A percentile compares a stretch with the other conserved stretches of the same genome.
phyloP scores from a whole-genome alignment of 495 filamentous ascomycete species.

The Glonium stellatum region DNA sequence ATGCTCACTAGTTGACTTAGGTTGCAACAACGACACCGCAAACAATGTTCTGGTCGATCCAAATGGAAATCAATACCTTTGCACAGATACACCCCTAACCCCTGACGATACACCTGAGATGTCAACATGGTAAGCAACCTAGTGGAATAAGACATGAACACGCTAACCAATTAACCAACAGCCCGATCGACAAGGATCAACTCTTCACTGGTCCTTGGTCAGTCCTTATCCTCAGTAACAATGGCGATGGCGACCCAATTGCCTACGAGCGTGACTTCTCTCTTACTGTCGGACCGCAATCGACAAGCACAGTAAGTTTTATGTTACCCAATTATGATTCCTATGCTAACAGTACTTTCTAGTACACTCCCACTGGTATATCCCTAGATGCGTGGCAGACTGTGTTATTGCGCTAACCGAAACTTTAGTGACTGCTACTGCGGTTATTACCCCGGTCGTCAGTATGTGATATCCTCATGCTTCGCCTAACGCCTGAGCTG shows the following conservation, averaged over 20 bases:
- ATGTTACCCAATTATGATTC: background rate
- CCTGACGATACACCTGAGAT: constrained; percentile 32
- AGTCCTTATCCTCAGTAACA: constrained; percentile 36
- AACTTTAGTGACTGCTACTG: constrained; percentile 10
- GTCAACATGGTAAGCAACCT: constrained; percentile 28
- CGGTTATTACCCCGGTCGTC: constrained; percentile 24
- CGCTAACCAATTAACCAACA: background rate
- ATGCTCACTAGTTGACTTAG: constrained; percentile 11
- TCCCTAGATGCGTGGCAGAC: background rate
- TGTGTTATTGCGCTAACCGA: background rate
- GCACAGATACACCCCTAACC: constrained; percentile 28
- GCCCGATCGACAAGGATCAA: constrained; percentile 30
- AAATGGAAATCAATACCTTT: constrained; percentile 30
- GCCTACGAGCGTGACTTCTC: constrained; percentile 36
- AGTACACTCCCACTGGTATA: constrained; percentile 22
- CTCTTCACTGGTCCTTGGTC: constrained; percentile 33
- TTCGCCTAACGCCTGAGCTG: background rate
- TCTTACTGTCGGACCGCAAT: constrained; percentile 33
- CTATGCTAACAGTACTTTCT: constrained; percentile 1
- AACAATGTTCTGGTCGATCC: constrained; percentile 37
- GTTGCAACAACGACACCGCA: constrained; percentile 30
- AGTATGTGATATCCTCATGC: constrained; percentile 13
- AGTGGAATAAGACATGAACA: background rate
- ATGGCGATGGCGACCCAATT: constrained; percentile 31
- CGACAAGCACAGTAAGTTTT: constrained; percentile 28